A percentile compares a stretch with the other conserved stretches of the same genome.
Conservation (phyloP, 2,329 filamentous ascomycete genomes). For the Nemania abortiva region DNA sequence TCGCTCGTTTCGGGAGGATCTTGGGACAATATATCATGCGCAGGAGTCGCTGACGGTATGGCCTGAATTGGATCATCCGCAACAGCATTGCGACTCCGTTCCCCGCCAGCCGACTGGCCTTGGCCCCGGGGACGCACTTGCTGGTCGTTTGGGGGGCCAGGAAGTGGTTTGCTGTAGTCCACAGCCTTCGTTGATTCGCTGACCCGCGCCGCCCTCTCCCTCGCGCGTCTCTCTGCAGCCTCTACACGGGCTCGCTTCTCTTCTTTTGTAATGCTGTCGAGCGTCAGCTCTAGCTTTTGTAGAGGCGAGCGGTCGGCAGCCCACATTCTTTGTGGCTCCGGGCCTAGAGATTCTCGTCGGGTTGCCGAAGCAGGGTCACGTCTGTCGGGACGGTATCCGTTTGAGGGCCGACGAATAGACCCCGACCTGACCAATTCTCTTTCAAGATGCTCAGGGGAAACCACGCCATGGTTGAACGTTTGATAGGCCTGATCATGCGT, state of each 20-base stretch:
- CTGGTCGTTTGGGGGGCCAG: constrained; percentile 46
- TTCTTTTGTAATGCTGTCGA: constrained; percentile 94
- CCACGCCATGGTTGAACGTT: constrained; percentile 48
- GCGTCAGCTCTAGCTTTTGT: constrained; percentile 90
- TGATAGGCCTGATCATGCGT: constrained; percentile 49
- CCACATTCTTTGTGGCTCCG: constrained; percentile 66
- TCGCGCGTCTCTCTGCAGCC: constrained; percentile 80
- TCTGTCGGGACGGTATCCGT: constrained; percentile 47
- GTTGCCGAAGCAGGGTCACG: constrained; percentile 46
- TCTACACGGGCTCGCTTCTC: constrained; percentile 89
- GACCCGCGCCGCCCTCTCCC: constrained; percentile 66
- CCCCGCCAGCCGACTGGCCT: constrained; percentile 43
- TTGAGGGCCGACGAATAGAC: constrained; percentile 46
- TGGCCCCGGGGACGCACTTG: constrained; percentile 53
- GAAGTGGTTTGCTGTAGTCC: constrained; percentile 36
- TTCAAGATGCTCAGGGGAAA: constrained; percentile 37
- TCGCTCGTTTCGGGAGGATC: constrained; percentile 51
- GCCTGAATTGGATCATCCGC: constrained; percentile 44
- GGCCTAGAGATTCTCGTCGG: constrained; percentile 55
- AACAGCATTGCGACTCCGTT: constrained; percentile 43
- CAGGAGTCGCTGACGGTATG: constrained; percentile 45
- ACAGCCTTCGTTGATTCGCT: constrained; percentile 40
- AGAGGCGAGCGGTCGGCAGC: constrained; percentile 89
- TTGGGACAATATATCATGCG: constrained; percentile 48
- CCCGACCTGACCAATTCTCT: constrained; percentile 41